phyloP scores from a whole-genome alignment of 768 basidiomycete species.

The Mycena indigotica region DNA sequence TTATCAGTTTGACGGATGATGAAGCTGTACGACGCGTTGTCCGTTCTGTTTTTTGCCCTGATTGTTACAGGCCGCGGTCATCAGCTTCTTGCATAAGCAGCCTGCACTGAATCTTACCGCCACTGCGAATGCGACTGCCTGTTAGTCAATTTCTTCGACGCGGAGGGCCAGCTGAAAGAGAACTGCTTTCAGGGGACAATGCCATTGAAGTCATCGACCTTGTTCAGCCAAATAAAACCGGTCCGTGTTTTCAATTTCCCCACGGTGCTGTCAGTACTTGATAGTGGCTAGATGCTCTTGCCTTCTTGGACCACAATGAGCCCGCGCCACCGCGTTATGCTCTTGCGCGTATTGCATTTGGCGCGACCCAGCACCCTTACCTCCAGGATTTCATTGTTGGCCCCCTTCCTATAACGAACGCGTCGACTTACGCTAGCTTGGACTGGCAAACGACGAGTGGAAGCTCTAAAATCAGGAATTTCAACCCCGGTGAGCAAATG shows the following conservation, averaged over 20 bases:
- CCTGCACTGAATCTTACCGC: conserved; percentile 24
- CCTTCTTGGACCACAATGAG: conserved; percentile 18
- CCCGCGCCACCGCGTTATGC: conserved; percentile 19
- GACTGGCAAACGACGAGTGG: conserved; percentile 27
- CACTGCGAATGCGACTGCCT: conserved; percentile 18
- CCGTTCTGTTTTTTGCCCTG: not conserved
- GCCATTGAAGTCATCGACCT: conserved; percentile 24
- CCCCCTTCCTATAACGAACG: conserved; percentile 23
- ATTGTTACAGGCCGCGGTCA: conserved; percentile 16
- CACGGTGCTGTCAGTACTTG: no score
- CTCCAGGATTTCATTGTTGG: conserved; percentile 24
- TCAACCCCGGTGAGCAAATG: conserved; percentile 20
- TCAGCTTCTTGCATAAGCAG: conserved; percentile 25
- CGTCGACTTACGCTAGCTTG: conserved; percentile 19
- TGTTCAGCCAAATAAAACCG: conserved; percentile 26
- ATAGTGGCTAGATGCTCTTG: conserved; percentile 17
- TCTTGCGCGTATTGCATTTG: conserved; percentile 22
- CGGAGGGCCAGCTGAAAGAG: not conserved
- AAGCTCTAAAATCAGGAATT: conserved; percentile 23
- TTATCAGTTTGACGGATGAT: conserved; percentile 19
- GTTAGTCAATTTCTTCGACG: not conserved
- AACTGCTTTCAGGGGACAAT: conserved; percentile 23
- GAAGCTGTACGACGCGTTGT: conserved; percentile 15
- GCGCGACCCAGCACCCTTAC: conserved; percentile 22
- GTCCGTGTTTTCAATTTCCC: not conserved